These are phyloP conservation scores for Trametes meyenii DNA, from an alignment of 768 basidiomycete species.

Conservation along the genomic window DNA sequence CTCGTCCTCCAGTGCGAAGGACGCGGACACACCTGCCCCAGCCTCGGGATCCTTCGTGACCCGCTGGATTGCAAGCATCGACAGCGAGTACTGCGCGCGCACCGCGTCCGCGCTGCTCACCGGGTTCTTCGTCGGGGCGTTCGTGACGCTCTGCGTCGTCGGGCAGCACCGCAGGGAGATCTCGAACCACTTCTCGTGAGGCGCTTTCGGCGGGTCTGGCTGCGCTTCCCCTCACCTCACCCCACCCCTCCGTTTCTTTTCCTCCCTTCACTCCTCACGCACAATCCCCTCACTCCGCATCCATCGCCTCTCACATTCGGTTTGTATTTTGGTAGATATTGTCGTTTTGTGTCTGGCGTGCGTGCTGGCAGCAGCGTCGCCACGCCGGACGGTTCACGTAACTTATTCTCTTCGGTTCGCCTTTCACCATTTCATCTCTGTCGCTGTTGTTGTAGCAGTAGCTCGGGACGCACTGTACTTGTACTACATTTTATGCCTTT, in stretches of 20 bases:
- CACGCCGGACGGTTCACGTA: slow-evolving; percentile 3
- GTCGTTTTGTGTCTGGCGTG: background rate
- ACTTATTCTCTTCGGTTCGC: slow-evolving; percentile 17
- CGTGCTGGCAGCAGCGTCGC: slow-evolving; percentile 1
- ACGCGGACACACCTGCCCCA: background rate
- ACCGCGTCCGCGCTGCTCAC: slow-evolving; percentile 53
- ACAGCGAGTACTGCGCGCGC: slow-evolving; percentile 26
- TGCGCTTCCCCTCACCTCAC: background rate
- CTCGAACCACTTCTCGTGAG: slow-evolving; percentile 30
- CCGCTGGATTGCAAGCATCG: background rate
- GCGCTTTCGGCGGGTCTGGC: background rate
- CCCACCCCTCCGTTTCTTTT: background rate
- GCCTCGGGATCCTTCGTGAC: background rate
- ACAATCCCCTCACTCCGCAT: background rate
- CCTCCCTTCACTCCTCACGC: background rate
- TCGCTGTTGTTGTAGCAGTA: slow-evolving; percentile 10
- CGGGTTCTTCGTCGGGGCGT: slow-evolving; percentile 62
- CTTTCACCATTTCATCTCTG: background rate
- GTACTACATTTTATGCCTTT: slow-evolving; percentile 1
- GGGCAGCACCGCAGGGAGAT: slow-evolving; percentile 52
- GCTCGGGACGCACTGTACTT: slow-evolving; percentile 1
- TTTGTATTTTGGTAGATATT: background rate
- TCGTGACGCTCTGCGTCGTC: slow-evolving; percentile 54
- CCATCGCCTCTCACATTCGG: background rate
- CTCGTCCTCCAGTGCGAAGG: background rate